Conservation (phyloP, 2,329 filamentous ascomycete species). For the Alternaria novae-zelandiae region DNA sequence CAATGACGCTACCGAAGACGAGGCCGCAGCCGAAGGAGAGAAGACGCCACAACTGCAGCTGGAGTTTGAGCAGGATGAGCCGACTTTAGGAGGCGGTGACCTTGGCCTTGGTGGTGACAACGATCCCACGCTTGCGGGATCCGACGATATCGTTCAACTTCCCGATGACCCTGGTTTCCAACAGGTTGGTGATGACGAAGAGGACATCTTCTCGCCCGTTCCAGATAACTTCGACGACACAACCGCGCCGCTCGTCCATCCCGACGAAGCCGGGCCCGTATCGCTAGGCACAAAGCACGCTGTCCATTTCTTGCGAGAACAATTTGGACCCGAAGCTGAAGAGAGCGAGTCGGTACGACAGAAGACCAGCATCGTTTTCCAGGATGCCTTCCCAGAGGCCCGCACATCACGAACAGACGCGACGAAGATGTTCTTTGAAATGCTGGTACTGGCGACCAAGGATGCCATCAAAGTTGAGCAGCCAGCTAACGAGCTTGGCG, state of each 20-base stretch:
- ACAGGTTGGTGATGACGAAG: slow-evolving; percentile 42
- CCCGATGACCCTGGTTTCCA: slow-evolving; percentile 34
- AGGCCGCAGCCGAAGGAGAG: slow-evolving; percentile 56
- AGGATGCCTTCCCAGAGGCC: slow-evolving; percentile 84
- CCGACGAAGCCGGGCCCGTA: slow-evolving; percentile 82
- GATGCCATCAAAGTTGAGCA: slow-evolving; percentile 98
- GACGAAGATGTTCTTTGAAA: slow-evolving; percentile 99
- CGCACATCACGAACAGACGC: slow-evolving; percentile 86
- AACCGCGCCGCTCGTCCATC: slow-evolving; percentile 75
- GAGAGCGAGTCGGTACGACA: slow-evolving; percentile 72
- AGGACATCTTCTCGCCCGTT: slow-evolving; percentile 45
- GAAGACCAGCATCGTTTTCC: slow-evolving; percentile 81
- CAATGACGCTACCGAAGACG: slow-evolving; percentile 71
- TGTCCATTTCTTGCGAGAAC: slow-evolving; percentile 89
- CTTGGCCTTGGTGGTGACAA: slow-evolving; percentile 52
- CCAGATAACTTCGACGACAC: slow-evolving; percentile 77
- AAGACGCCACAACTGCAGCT: slow-evolving; percentile 75
- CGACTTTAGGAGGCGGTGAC: slow-evolving; percentile 53
- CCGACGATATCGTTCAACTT: slow-evolving; percentile 38
- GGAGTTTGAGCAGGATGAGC: slow-evolving; percentile 60
- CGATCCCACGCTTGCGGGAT: slow-evolving; percentile 33
- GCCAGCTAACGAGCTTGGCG: slow-evolving; percentile 71
- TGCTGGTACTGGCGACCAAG: slow-evolving; percentile 93
- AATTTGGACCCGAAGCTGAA: slow-evolving; percentile 77
- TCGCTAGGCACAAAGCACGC: slow-evolving; percentile 93